phyloP scores from a whole-genome alignment of 2,329 filamentous ascomycete species.

The Phyllosticta capitalensis region DNA sequence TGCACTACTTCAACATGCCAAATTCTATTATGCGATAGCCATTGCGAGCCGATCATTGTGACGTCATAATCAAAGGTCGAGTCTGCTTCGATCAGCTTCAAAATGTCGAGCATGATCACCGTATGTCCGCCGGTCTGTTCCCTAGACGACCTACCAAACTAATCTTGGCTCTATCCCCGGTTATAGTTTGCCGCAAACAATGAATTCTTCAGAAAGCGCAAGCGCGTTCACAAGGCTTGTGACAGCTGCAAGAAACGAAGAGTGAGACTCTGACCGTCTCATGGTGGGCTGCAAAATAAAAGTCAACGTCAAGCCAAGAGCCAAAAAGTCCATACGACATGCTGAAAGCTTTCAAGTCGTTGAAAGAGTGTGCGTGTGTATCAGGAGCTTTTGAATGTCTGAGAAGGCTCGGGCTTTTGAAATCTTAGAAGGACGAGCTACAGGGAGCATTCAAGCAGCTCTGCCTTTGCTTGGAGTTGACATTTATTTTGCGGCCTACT shows the following conservation, averaged over 20 bases:
- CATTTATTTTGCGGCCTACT: neutral
- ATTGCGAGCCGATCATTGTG: neutral
- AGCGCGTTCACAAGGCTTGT: conserved; percentile 34
- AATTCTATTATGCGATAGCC: neutral
- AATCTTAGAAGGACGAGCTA: too few species aligned
- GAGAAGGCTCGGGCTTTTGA: too few species aligned
- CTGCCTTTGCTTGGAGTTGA: too few species aligned
- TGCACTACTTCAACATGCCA: neutral
- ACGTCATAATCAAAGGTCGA: neutral
- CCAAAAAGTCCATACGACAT: too few species aligned
- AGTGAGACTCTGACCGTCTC: conserved; percentile 16
- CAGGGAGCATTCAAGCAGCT: too few species aligned
- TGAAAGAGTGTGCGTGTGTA: too few species aligned
- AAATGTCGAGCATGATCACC: conserved; percentile 34
- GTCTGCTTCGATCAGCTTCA: neutral
- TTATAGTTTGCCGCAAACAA: conserved; percentile 36
- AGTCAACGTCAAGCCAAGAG: too few species aligned
- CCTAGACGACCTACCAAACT: neutral
- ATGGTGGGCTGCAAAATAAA: too few species aligned
- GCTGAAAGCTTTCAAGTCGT: too few species aligned
- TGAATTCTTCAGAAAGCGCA: conserved; percentile 35
- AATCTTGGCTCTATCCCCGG: too few species aligned
- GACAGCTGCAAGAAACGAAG: conserved; percentile 36
- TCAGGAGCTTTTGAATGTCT: too few species aligned
- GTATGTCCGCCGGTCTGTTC: neutral